Base-by-base conservation (phyloP, 2,329 filamentous ascomycete species). In the Sphaerulina vaccinii region DNA sequence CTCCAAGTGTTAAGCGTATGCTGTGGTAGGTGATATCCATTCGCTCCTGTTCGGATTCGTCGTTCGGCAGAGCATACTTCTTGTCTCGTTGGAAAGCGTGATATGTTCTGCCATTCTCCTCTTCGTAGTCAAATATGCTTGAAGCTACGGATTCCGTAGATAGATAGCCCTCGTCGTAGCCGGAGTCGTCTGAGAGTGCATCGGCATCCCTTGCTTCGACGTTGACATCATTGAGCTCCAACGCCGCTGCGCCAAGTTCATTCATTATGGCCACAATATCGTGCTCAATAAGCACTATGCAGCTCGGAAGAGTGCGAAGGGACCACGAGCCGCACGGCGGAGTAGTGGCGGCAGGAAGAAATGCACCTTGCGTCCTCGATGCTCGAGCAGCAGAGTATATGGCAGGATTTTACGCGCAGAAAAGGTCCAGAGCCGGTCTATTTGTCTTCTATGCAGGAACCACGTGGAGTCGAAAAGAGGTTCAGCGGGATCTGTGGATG, bases 51-150 rank as follows among this genome's bases (percentile, higher is more conserved):
- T 65, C 63, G 11, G 51, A 48, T 21, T 62, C 61, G 52, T 65
- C 62, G 49, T 65, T 65, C 8, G 62, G 62, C 7, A 65, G 51
- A n/a, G 57, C 51, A 45, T 64, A 63, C 11, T 56, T 49, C 18
- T 58, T 61, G 32, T 61, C 60, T 1, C 60, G 54, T 62, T 5
- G 76, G 21, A 60, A 63, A 11, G 58, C 56, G 44, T 60, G 58
- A 35, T 60, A 60, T 8, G 55, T 58, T 29, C 58, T 44, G 23
- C 58, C 58, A 21, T 60, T 60, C 22, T 60, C 58, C 22, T 57
- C 29, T 37, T 57, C 56, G 40, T 60, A 58, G 27, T 56, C 45
- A 37, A 56, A 60, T n/a, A 60, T 60, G 73, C 5, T 73, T 70
- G 15, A 73, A 56, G 54, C 51, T 19, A 59, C 43, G 5, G 54